Evolutionary conservation across 129 eudicot genomes (phyloP), one percentile per base, ranked within the genome.

Genomic region (Deinandra increscens): DNA sequence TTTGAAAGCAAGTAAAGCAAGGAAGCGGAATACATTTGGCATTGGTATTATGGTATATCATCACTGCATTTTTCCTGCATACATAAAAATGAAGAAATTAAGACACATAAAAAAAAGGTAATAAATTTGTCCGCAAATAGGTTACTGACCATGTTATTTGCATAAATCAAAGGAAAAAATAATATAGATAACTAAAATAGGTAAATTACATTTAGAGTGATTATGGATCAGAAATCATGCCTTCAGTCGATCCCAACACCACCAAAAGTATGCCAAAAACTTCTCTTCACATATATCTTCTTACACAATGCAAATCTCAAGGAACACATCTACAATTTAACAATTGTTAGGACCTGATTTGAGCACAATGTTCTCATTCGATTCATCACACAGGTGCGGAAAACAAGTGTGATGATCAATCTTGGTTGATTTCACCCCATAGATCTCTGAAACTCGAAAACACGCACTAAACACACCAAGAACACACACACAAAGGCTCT

Each of bases 211-310:
- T 62, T 66, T 55, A 66, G 19, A 12, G 66, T 71, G 73, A 68
- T 65, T 26, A 72, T 62, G 73, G 53, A 54, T 63, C 55, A 64
- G 64, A 69, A 65, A 63, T 72, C 88, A 69, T 93, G 83, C 99
- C 99, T 93, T 93, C 64, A 93, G 79, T 73, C 85, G 83, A 83
- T 93, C 88, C 81, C 75, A 93, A 74, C 99, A 93, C 99, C 99
- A 93, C 99, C 99, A 93, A 75, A 93, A 93, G 79, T 93, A 93
- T 63, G 86, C 90, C 86, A 93, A 74, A 74, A 93, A 93, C 95
- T 89, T 93, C 78, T 93, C 95, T 85, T 85, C 84, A 58, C 76
- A 76, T 71, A 93, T 87, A 75, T 93, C 97, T n/a, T n/a, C n/a
- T n/a, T n/a, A n/a, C n/a, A n/a, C n/a, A n/a, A n/a, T n/a, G n/a